Conservation (phyloP, 371 early-diverging fungal species). For the Mucor sp. region DNA sequence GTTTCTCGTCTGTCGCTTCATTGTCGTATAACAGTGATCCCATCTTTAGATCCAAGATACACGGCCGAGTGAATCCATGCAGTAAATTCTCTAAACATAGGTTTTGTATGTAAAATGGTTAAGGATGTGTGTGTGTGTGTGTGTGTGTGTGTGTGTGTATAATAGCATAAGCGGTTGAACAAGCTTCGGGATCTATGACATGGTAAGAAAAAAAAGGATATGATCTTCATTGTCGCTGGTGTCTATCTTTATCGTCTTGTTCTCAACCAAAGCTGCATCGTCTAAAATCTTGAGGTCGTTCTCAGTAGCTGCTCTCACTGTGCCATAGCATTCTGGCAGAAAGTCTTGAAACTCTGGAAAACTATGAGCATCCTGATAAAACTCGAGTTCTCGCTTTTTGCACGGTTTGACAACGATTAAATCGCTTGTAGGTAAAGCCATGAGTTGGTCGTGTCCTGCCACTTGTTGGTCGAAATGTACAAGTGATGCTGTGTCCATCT, state of each 20-base stretch:
- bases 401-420: slow-evolving; percentile 71
- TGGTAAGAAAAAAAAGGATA: slow-evolving; percentile 55
- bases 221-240: slow-evolving; percentile 18
- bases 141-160: too few species aligned
- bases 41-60: slow-evolving; percentile 81
- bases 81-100: slow-evolving; percentile 79
- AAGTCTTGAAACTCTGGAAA: slow-evolving; percentile 61
- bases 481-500: slow-evolving; percentile 4
- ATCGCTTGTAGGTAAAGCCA: slow-evolving; percentile 48
- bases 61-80: slow-evolving; percentile 66
- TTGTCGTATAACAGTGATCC: slow-evolving; percentile 68
- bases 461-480: slow-evolving; percentile 61
- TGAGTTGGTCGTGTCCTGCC: slow-evolving; percentile 68
- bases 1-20: slow-evolving; percentile 64
- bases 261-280: slow-evolving; percentile 6
- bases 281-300: slow-evolving; percentile 31
- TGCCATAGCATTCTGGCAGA: slow-evolving; percentile 74
- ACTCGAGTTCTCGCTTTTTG: slow-evolving; percentile 53
- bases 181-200: too few species aligned
- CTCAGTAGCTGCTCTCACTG: slow-evolving; percentile 47
- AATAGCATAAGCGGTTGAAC: too few species aligned
- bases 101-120: slow-evolving; percentile 36
- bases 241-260: slow-evolving; percentile 6
- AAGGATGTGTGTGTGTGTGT: slow-evolving; percentile 24
- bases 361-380: slow-evolving; percentile 63